A percentile compares a stretch with the other conserved stretches of the same genome.
Conservation (phyloP, 257 asterid genomes). For the Forsythia viridissima region DNA sequence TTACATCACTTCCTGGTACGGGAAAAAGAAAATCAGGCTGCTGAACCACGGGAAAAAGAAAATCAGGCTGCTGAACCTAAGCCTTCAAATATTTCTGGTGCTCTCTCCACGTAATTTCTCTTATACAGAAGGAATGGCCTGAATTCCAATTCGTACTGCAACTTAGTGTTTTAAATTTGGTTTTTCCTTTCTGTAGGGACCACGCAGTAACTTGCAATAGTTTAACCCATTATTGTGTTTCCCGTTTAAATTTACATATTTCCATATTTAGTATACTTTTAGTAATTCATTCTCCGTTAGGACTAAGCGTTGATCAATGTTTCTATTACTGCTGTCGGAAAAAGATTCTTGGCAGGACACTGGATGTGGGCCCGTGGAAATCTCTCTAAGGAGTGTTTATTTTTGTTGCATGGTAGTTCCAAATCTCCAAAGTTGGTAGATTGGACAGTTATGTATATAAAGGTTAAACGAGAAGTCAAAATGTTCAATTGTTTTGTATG, state of each 20-base stretch:
- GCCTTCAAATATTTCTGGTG: not conserved
- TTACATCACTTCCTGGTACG: not conserved
- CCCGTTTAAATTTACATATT: not conserved
- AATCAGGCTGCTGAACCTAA: conserved; percentile 14
- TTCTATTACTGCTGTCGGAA: not conserved
- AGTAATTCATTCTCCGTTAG: not conserved
- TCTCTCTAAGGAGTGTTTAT: not conserved
- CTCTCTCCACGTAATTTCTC: not conserved
- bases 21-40: conserved; percentile 7
- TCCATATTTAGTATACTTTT: conserved; percentile 1
- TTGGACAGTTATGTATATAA: not conserved
- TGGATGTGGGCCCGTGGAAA: not conserved
- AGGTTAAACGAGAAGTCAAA: not conserved
- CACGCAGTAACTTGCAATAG: not conserved
- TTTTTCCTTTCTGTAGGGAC: conserved; percentile 1
- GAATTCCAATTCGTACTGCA: conserved; percentile 1
- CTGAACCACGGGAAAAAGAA: conserved; percentile 11
- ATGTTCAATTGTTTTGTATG: too few species aligned
- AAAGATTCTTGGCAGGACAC: not conserved
- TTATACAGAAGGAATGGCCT: not conserved
- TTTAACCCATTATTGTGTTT: not conserved
- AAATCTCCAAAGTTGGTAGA: conserved; percentile 1
- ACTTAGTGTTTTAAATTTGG: not conserved
- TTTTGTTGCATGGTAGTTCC: conserved; percentile 16
- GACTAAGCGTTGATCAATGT: conserved; percentile 1